Evolutionary conservation across 257 asterid genomes (phyloP).

Genomic region (Solanum megistacrolobum): DNA sequence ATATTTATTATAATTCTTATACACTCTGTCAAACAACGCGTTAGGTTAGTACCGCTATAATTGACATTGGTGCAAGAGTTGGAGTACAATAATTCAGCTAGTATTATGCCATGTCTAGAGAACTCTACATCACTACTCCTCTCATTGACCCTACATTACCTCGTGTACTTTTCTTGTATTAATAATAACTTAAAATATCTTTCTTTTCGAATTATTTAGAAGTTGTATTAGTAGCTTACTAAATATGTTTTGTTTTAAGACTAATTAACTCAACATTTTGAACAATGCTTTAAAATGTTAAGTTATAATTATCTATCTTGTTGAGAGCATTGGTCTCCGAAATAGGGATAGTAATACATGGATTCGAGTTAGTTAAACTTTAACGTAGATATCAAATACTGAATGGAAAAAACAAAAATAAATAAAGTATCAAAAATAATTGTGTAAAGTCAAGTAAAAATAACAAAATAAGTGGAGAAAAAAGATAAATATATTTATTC

Average conservation of each 20-base stretch:
- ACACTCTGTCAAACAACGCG: rapidly evolving
- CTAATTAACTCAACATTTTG: not conserved
- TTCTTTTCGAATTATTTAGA: not conserved
- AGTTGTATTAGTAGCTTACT: not conserved
- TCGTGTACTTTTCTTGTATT: not conserved
- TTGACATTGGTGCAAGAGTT: not conserved
- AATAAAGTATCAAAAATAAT: not conserved
- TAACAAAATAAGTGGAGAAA: not conserved
- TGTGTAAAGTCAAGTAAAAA: not conserved
- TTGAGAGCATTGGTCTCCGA: not conserved
- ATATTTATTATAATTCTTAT: too few species aligned
- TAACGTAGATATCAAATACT: not conserved
- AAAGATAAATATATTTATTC: not conserved
- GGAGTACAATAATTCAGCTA: not conserved
- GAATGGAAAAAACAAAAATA: not conserved
- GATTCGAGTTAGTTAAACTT: not conserved
- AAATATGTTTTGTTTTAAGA: not conserved
- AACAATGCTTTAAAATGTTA: not conserved
- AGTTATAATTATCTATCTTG: not conserved
- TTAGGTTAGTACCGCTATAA: too few species aligned
- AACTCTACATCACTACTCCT: not conserved
- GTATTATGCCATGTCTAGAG: not conserved
- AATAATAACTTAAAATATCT: not conserved
- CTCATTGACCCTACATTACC: not conserved
- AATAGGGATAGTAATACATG: not conserved